Percentiles rank a stretch among this genome's conserved stretches.
phyloP scores from a whole-genome alignment of 139 green algal genomes.

The Pleodorina starrii region DNA sequence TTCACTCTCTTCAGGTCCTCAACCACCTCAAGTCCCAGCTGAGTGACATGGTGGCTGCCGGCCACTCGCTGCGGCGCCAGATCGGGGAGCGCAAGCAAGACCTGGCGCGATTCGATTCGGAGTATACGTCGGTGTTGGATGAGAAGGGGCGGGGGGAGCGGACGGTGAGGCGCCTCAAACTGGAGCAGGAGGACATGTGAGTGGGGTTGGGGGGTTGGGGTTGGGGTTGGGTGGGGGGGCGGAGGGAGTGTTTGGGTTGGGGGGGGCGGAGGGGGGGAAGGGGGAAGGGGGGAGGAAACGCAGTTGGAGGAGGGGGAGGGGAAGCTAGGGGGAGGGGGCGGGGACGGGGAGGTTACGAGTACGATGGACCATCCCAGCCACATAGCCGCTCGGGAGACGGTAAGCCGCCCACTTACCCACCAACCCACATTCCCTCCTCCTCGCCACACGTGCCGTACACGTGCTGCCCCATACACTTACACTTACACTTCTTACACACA shows the following conservation, averaged over 20 bases:
- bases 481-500: no score
- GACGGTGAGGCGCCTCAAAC: slow-evolving; percentile 63
- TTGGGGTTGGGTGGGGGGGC: neutral
- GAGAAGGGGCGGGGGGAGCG: slow-evolving; percentile 54
- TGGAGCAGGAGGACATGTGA: slow-evolving; percentile 78
- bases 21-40: slow-evolving; percentile 82
- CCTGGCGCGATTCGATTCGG: slow-evolving; percentile 67
- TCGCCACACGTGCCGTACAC: no score
- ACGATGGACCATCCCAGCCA: no score
- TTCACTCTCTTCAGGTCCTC: slow-evolving; percentile 81
- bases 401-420: no score
- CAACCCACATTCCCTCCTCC: no score
- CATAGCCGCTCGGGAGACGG: no score
- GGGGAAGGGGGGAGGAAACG: neutral
- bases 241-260: neutral
- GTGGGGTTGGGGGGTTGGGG: neutral
- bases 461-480: no score
- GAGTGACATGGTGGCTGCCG: slow-evolving; percentile 59
- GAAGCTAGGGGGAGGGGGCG: neutral
- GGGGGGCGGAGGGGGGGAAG: neutral
- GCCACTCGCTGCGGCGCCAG: slow-evolving; percentile 58
- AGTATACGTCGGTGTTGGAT: slow-evolving; percentile 50
- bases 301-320: neutral
- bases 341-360: no score
- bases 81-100: slow-evolving; percentile 68